Percentiles rank a stretch among this genome's conserved stretches.
Conservation (phyloP, 192 early-diverging fungal species). For the Gaertneriomyces sp. region DNA sequence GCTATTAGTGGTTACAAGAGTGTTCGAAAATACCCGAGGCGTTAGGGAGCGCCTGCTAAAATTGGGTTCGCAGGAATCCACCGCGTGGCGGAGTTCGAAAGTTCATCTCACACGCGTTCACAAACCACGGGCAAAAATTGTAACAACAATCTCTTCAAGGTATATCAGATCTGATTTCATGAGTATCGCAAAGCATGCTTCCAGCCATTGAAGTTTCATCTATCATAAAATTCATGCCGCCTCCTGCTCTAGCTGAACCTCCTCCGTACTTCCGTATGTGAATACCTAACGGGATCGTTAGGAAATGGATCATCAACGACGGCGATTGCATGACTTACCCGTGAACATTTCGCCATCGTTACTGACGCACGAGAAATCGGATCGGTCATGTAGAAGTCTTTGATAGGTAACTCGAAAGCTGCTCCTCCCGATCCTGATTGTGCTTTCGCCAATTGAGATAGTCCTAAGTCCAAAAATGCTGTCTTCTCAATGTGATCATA, state of each 20-base stretch:
- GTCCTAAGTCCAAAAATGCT: slow-evolving; percentile 56
- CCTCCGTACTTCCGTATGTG: slow-evolving; percentile 14
- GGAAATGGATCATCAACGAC: too few relatives aligned
- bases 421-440: slow-evolving; percentile 33
- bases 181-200: too few relatives aligned
- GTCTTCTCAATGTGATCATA: slow-evolving; percentile 66
- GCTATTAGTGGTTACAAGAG: too few relatives aligned
- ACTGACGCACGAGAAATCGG: slow-evolving; percentile 85
- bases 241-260: slow-evolving; percentile 5
- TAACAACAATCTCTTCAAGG: too few relatives aligned
- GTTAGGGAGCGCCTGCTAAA: too few relatives aligned
- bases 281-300: background rate
- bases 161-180: too few relatives aligned
- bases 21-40: too few relatives aligned
- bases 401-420: slow-evolving; percentile 63
- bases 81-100: too few relatives aligned
- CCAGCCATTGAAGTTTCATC: too few relatives aligned
- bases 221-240: slow-evolving; percentile 5
- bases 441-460: slow-evolving; percentile 47
- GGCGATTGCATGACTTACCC: slow-evolving; percentile 7
- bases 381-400: slow-evolving; percentile 94
- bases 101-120: too few relatives aligned
- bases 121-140: too few relatives aligned
- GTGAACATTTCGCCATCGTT: slow-evolving; percentile 96
- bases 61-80: too few relatives aligned